Conservation (phyloP, 2,329 filamentous ascomycete genomes). For the Monosporascus sp. region DNA sequence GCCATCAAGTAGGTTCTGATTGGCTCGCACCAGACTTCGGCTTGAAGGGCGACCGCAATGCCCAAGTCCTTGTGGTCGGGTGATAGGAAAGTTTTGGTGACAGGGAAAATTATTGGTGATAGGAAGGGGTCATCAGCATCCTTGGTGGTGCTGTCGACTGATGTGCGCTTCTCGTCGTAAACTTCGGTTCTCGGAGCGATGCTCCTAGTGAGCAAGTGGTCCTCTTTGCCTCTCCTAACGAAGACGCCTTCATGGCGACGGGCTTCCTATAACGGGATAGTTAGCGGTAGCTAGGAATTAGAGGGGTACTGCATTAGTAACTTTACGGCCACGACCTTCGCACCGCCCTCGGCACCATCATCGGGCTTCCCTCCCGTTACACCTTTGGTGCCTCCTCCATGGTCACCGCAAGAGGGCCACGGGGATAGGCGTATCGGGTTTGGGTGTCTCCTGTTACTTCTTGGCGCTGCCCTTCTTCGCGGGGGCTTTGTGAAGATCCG, state of each 20-base stretch:
- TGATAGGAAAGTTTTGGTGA: neutral
- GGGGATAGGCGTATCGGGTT: too few relatives aligned
- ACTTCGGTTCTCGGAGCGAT: conserved; percentile 90
- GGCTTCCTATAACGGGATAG: conserved; percentile 51
- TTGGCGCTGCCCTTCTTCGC: too few relatives aligned
- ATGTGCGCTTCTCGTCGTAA: conserved; percentile 98
- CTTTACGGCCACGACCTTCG: too few relatives aligned
- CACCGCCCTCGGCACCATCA: too few relatives aligned
- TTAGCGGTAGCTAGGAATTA: too few relatives aligned
- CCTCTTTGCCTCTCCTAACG: conserved; percentile 80
- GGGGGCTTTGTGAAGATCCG: too few relatives aligned
- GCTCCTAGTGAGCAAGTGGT: conserved; percentile 91
- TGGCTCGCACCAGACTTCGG: conserved; percentile 28
- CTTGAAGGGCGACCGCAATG: too few relatives aligned
- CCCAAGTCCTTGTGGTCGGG: neutral
- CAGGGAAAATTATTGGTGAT: neutral
- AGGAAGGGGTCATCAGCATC: conserved; percentile 54
- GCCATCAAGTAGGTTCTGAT: conserved; percentile 11
- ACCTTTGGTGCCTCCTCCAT: too few relatives aligned
- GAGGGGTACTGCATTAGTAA: too few relatives aligned
- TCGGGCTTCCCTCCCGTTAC: too few relatives aligned
- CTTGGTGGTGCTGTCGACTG: conserved; percentile 68
- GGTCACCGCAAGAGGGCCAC: too few relatives aligned
- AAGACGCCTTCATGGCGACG: conserved; percentile 95
- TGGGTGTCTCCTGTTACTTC: too few relatives aligned